Evolutionary conservation across 2,329 filamentous ascomycete genomes (phyloP).

Genomic region (Seiridium unicorne): DNA sequence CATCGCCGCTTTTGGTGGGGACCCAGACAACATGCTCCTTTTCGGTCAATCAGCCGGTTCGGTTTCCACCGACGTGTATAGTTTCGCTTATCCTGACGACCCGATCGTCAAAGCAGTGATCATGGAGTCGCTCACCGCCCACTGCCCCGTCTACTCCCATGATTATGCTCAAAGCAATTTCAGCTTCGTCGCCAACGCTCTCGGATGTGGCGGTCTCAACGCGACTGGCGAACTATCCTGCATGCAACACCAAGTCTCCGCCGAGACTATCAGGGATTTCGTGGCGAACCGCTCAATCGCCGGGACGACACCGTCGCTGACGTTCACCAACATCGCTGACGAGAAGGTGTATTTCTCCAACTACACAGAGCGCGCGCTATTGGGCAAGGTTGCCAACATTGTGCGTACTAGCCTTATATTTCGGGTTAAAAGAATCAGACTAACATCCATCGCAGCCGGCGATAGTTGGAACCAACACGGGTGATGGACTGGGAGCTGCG

Average conservation of each 20-base stretch:
- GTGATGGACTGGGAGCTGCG: no score
- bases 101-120: neutral
- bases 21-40: constrained; percentile 40
- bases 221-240: neutral
- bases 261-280: neutral
- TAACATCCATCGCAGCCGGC: no score
- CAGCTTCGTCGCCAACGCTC: neutral
- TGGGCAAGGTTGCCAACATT: no score
- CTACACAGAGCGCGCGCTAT: neutral
- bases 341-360: neutral
- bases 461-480: no score
- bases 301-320: neutral
- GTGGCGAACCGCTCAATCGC: neutral
- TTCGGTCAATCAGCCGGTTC: constrained; percentile 48
- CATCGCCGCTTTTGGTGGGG: constrained; percentile 49
- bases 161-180: neutral
- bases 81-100: neutral
- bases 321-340: neutral
- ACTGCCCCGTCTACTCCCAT: neutral
- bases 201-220: neutral
- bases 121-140: neutral
- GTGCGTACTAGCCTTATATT: no score
- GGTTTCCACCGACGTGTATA: neutral
- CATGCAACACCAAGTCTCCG: neutral
- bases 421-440: no score